Percentiles rank a stretch among this genome's conserved stretches.
Conservation (phyloP, 306 rosid genomes). For the Rosa rugosa region DNA sequence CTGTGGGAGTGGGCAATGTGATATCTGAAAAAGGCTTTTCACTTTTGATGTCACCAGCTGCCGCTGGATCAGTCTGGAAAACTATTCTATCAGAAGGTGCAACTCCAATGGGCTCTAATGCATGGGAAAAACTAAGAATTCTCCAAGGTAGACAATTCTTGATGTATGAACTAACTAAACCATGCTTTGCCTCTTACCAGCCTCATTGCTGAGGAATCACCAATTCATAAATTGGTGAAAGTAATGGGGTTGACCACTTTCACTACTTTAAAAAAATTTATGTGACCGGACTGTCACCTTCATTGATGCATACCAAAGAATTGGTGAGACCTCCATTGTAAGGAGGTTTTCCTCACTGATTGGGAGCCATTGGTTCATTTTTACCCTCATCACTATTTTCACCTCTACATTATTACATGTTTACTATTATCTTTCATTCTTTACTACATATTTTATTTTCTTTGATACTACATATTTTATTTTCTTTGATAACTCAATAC, state of each 20-base stretch:
- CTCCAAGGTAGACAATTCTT: conserved; percentile 49
- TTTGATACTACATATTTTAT: neutral
- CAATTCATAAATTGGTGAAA: neutral
- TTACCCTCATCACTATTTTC: neutral
- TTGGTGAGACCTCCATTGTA: neutral
- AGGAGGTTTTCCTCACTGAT: neutral
- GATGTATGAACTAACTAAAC: too few species aligned
- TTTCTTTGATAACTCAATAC: neutral
- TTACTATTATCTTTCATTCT: neutral
- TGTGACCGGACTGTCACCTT: neutral
- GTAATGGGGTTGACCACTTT: neutral
- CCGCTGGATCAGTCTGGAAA: conserved; percentile 83
- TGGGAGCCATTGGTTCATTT: neutral
- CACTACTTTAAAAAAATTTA: neutral
- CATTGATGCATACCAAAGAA: neutral
- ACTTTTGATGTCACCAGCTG: conserved; percentile 75
- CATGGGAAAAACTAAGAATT: conserved; percentile 85
- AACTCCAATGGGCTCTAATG: conserved; percentile 74
- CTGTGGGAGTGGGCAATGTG: conserved; percentile 86
- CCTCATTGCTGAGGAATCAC: neutral
- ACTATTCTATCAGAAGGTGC: conserved; percentile 75
- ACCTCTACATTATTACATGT: neutral
- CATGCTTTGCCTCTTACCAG: neutral
- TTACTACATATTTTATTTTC: neutral
- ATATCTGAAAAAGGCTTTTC: conserved; percentile 84